phyloP scores from a whole-genome alignment of 495 filamentous ascomycete genomes.

The Amphirosellinia nigrospora region DNA sequence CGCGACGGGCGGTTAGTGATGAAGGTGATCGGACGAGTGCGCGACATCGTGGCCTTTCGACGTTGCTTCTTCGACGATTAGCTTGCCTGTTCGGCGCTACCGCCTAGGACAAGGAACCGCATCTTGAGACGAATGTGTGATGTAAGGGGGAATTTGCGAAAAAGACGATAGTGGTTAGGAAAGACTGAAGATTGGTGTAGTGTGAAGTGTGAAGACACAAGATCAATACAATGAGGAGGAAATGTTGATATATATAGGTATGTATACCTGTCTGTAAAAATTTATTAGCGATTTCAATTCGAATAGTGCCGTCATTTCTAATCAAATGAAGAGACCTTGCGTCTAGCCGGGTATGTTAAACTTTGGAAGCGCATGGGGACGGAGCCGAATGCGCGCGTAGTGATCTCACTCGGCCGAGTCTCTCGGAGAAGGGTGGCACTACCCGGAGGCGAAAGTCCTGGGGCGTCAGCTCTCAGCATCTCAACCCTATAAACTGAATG shows the following conservation, averaged over 20 bases:
- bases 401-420: conserved; percentile 12
- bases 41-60: conserved; percentile 47
- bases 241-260: not conserved
- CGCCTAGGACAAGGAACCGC: conserved; percentile 53
- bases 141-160: not conserved
- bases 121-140: conserved; percentile 32
- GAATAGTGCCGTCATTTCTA: not conserved
- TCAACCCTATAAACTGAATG: not conserved
- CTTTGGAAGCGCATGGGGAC: not conserved
- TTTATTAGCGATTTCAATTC: not conserved
- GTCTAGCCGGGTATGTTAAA: not conserved
- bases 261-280: not conserved
- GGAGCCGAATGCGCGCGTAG: conserved; percentile 5
- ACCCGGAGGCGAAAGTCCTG: no score
- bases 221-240: not conserved
- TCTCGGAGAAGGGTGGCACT: not conserved
- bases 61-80: conserved; percentile 50
- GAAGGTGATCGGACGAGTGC: conserved; percentile 50
- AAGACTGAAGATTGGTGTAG: not conserved
- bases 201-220: not conserved
- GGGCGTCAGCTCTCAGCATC: not conserved
- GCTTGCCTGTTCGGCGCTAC: conserved; percentile 49
- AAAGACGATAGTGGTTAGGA: not conserved
- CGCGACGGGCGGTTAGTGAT: conserved; percentile 33
- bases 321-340: not conserved